Evolutionary conservation across 306 rosid species (phyloP).

Genomic region (Pachyrhizus erosus): DNA sequence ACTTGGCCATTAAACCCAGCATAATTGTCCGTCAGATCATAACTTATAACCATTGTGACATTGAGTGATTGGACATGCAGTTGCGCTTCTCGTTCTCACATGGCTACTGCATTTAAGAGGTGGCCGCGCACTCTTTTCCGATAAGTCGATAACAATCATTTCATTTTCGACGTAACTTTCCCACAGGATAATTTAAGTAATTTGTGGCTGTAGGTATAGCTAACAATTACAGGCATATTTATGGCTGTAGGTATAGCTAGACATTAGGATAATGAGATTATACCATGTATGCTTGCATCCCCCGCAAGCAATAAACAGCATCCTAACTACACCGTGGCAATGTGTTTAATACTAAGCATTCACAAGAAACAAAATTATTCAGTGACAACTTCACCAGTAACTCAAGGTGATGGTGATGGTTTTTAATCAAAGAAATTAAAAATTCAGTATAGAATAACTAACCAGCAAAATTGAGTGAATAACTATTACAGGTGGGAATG

Average conservation of each 20-base stretch:
- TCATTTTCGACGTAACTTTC: slow-evolving; percentile 62
- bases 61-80: no score
- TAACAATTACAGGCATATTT: no score
- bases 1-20: not conserved
- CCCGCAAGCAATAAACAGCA: no score
- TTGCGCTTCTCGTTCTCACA: slow-evolving; percentile 33
- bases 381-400: not conserved
- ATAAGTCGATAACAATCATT: slow-evolving; percentile 53
- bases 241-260: no score
- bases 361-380: not conserved
- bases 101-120: slow-evolving; percentile 65
- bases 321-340: no score
- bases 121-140: slow-evolving; percentile 62
- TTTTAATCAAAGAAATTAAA: not conserved
- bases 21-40: not conserved
- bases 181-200: not conserved
- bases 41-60: no score
- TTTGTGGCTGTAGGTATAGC: no score
- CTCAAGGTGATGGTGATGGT: not conserved
- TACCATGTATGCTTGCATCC: no score
- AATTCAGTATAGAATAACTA: no score
- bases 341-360: not conserved
- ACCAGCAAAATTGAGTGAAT: slow-evolving; percentile 35
- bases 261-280: no score
- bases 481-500: no score